Conservation (phyloP, 2,329 filamentous ascomycete species). For the Shiraia bambusicola region DNA sequence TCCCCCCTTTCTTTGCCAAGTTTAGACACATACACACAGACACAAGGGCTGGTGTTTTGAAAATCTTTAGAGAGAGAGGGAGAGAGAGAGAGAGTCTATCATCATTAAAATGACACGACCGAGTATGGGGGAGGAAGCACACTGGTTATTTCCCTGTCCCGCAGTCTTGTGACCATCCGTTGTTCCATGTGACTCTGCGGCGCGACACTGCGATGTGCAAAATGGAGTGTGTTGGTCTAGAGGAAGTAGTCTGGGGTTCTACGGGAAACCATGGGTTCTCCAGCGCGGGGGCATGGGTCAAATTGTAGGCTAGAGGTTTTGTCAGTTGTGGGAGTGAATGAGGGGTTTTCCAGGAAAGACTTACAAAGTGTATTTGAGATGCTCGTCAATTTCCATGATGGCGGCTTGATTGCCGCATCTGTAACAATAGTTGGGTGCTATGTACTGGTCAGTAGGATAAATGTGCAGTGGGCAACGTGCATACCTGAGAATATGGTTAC, state of each 20-base stretch:
- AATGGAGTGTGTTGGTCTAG: constrained; percentile 51
- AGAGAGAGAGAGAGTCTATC: too few species aligned
- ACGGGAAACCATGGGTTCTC: constrained; percentile 94
- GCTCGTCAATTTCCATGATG: constrained; percentile 99
- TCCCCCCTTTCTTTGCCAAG: too few species aligned
- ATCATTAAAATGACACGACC: too few species aligned
- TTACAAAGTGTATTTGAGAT: constrained; percentile 99
- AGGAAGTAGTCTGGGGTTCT: constrained; percentile 99
- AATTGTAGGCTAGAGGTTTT: constrained; percentile 81
- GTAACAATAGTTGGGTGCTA: constrained; percentile 80
- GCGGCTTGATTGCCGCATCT: constrained; percentile 97
- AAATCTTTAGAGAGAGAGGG: too few species aligned
- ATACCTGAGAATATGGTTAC: constrained; percentile 92
- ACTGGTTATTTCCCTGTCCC: too few species aligned
- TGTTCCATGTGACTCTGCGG: too few species aligned
- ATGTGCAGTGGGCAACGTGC: not conserved
- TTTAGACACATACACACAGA: too few species aligned
- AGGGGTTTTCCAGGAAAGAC: constrained; percentile 48
- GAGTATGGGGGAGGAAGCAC: too few species aligned
- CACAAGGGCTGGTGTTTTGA: too few species aligned
- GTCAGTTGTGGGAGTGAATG: constrained; percentile 20
- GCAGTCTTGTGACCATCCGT: too few species aligned
- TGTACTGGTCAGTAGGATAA: constrained; percentile 29
- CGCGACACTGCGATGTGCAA: too few species aligned
- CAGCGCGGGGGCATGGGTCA: constrained; percentile 94